These are phyloP conservation scores for Neurospora cerealis DNA, from an alignment of 495 filamentous ascomycete species.

Conservation along the genomic window DNA sequence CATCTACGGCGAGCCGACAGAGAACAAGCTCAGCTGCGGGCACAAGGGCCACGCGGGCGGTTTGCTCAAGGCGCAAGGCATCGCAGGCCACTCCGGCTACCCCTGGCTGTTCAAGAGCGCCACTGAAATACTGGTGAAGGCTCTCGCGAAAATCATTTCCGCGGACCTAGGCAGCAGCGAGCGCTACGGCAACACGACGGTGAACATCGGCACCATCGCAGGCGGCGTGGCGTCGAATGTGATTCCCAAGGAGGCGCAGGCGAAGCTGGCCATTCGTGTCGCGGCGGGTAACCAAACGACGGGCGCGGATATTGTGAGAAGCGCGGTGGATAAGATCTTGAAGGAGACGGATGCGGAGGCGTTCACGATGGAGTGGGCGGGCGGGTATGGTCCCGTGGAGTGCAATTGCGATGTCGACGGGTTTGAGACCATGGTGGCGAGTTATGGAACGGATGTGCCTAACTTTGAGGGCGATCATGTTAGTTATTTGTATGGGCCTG, in stretches of 20 bases:
- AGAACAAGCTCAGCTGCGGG: slow-evolving; percentile 72
- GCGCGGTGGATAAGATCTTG: slow-evolving; percentile 50
- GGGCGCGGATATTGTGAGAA: slow-evolving; percentile 40
- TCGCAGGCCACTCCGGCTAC: slow-evolving; percentile 82
- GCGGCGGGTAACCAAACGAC: slow-evolving; percentile 57
- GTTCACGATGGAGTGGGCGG: slow-evolving; percentile 49
- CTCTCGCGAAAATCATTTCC: slow-evolving; percentile 49
- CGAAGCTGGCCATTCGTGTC: slow-evolving; percentile 59
- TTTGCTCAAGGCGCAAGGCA: slow-evolving; percentile 55
- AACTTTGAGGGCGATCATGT: slow-evolving; percentile 62
- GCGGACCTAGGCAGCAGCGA: slow-evolving; percentile 61
- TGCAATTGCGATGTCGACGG: slow-evolving; percentile 73
- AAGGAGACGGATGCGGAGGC: slow-evolving; percentile 42
- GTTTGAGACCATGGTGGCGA: slow-evolving; percentile 69
- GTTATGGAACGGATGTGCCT: slow-evolving; percentile 90
- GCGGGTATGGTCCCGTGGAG: slow-evolving; percentile 64
- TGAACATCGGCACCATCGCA: slow-evolving; percentile 70
- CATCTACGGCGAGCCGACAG: slow-evolving; percentile 90
- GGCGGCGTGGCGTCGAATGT: slow-evolving; percentile 88
- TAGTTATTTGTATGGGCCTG: slow-evolving; percentile 82
- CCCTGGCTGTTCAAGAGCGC: slow-evolving; percentile 76
- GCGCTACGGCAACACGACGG: slow-evolving; percentile 73
- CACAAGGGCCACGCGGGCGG: slow-evolving; percentile 76
- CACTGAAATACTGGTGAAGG: slow-evolving; percentile 61
- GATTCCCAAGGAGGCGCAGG: slow-evolving; percentile 62